phyloP scores from a whole-genome alignment of 179 eudicot species.

The Drosera spatulata region DNA sequence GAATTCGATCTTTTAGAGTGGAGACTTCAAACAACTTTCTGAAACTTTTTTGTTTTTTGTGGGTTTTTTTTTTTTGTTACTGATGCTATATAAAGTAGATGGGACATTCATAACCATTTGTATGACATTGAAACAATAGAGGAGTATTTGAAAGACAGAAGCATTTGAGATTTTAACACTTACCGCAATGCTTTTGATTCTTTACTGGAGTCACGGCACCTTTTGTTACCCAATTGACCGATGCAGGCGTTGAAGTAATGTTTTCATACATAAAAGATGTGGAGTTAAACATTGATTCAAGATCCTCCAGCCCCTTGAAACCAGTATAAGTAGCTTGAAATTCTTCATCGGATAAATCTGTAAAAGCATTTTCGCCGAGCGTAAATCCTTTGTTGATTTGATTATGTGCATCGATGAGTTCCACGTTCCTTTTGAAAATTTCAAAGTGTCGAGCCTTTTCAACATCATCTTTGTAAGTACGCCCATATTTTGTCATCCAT shows the following conservation, averaged over 20 bases:
- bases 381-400: neutral
- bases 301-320: neutral
- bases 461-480: slow-evolving; percentile 11
- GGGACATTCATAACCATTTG: neutral
- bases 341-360: slow-evolving; percentile 20
- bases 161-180: neutral
- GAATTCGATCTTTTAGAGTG: too few relatives aligned
- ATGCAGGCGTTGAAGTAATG: slow-evolving; percentile 7
- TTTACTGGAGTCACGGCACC: slow-evolving; percentile 20
- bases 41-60: too few relatives aligned
- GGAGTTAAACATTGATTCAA: neutral
- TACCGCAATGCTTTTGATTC: slow-evolving; percentile 31
- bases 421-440: neutral
- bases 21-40: too few relatives aligned
- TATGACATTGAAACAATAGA: neutral
- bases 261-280: slow-evolving; percentile 6
- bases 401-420: slow-evolving; percentile 7
- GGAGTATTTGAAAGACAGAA: too few relatives aligned
- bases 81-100: too few relatives aligned
- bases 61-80: too few relatives aligned
- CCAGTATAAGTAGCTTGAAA: slow-evolving; percentile 16
- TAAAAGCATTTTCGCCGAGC: neutral
- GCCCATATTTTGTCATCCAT: slow-evolving; percentile 21
- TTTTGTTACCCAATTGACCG: slow-evolving; percentile 11
- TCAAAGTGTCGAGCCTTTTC: neutral